Evolutionary conservation across 2,329 filamentous ascomycete genomes (phyloP).

Genomic region (Pestalotiopsis sp.): DNA sequence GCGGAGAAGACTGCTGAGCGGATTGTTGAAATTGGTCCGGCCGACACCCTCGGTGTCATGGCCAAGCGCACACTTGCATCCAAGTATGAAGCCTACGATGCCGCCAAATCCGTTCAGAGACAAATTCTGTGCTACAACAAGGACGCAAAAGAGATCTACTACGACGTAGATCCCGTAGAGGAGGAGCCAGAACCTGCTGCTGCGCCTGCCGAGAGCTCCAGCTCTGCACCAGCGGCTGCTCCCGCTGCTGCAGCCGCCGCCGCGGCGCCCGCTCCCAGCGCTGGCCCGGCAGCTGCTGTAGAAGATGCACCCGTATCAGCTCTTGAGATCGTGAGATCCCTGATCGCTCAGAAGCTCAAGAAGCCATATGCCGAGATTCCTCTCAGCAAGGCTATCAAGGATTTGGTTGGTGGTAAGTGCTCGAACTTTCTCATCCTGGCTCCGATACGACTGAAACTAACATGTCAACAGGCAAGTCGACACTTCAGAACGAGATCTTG

Average conservation of each 20-base stretch:
- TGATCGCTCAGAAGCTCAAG: constrained; percentile 98
- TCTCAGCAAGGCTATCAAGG: constrained; percentile 95
- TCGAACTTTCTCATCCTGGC: background rate
- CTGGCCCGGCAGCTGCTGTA: constrained; percentile 85
- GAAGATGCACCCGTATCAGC: constrained; percentile 86
- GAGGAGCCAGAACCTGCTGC: constrained; percentile 75
- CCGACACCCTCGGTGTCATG: constrained; percentile 97
- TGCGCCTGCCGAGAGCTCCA: constrained; percentile 42
- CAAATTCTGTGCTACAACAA: constrained; percentile 99
- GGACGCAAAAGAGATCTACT: constrained; percentile 98
- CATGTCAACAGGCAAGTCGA: constrained; percentile 80
- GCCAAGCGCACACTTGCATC: constrained; percentile 92
- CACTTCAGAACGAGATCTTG: constrained; percentile 96
- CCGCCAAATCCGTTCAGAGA: constrained; percentile 91
- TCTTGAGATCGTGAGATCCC: constrained; percentile 82
- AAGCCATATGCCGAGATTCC: constrained; percentile 88
- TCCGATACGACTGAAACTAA: background rate
- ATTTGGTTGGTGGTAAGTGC: constrained; percentile 87
- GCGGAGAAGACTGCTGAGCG: constrained; percentile 94
- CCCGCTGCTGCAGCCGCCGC: constrained; percentile 42
- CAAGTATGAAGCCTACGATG: constrained; percentile 98
- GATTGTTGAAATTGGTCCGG: constrained; percentile 95
- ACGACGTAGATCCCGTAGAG: constrained; percentile 92
- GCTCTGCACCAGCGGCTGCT: constrained; percentile 38
- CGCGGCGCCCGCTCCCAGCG: constrained; percentile 60